Base-by-base conservation (phyloP, 2,329 filamentous ascomycete species). In the Colletotrichum sp. region DNA sequence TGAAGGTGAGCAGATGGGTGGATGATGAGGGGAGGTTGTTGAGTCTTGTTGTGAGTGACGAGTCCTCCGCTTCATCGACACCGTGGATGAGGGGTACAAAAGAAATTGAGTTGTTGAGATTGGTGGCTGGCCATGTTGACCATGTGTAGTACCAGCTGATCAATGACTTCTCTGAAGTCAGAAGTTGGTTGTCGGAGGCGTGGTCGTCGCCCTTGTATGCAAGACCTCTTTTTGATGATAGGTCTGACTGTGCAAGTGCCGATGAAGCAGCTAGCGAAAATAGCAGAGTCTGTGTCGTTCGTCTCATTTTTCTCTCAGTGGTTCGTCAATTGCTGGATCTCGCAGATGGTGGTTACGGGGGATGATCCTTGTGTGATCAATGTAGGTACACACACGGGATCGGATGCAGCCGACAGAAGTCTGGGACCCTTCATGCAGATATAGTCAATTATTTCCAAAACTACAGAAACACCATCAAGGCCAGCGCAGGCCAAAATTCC, bases 81-180 rank as follows among this genome's bases (percentile, higher is more conserved):
- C 84, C 82, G 30, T 86, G 85, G 16, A 87, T 79, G 2, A 87
- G 79, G 0, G 86, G 86, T 12, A 87, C 71, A 59, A 87, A 87
- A 0, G 80, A 77, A 21, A 86, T 63, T 2, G 80, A 78, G 15
- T 77, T 69, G n/a, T 79, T 78, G 2, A 84, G 78, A 13, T 76
- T 68, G 1, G 78, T 65, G 0, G 82, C 79, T 2, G 82, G 80
- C 74, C 81, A 80, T 1, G 83, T 81, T 1, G 85, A 86, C 85
- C 86, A 87, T 0, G 85, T 87, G 70, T 86, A 87, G 77, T 87
- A 87, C 86, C 86, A 87, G 0, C 81, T 78, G 15, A 87, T 82
- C 8, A 83, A 80, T 0, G 86, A 87, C 28, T 83, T 80, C 18
- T 81, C 79, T 0, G 85, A 86, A 2, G 83, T 72, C 1, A 87